Percentiles rank a stretch among this genome's conserved stretches.
These are phyloP conservation scores for Pichia cabralensis DNA, from an alignment of 805 yeast genomes.

Conservation along the genomic window DNA sequence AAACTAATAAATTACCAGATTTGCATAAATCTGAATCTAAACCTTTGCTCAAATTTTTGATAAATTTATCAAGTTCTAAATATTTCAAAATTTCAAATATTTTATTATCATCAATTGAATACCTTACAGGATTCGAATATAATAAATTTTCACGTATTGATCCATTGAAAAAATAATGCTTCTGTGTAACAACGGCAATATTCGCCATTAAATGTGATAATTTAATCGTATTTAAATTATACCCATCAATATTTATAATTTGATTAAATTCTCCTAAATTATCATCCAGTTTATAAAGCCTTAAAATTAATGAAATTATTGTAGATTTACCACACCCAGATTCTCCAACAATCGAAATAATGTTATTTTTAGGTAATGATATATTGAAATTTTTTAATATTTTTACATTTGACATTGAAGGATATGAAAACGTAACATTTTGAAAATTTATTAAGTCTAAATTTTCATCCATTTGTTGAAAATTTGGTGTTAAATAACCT, in stretches of 20 bases:
- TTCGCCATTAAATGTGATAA: conserved; percentile 38
- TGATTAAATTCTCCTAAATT: conserved; percentile 5
- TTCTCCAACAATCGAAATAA: conserved; percentile 66
- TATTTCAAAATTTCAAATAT: conserved; percentile 31
- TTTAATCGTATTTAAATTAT: conserved; percentile 38
- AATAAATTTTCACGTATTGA: conserved; percentile 59
- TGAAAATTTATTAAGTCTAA: conserved; percentile 29
- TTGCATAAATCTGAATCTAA: conserved; percentile 51
- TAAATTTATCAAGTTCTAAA: conserved; percentile 46
- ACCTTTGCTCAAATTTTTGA: conserved; percentile 44
- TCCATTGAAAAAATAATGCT: conserved; percentile 63
- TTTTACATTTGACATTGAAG: conserved; percentile 14
- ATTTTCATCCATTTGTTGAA: not conserved
- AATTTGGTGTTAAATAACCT: conserved; percentile 27
- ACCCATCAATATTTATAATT: conserved; percentile 34
- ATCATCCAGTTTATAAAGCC: conserved; percentile 32
- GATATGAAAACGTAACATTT: conserved; percentile 42
- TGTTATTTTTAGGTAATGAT: conserved; percentile 33
- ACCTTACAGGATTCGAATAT: conserved; percentile 39
- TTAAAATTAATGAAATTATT: conserved; percentile 42
- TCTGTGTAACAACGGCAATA: conserved; percentile 69
- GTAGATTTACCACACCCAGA: conserved; percentile 95
- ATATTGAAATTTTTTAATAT: conserved; percentile 37
- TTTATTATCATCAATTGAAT: conserved; percentile 17
- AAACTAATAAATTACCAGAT: conserved; percentile 34